These are phyloP conservation scores for Termitomyces sp. DNA, from an alignment of 768 basidiomycete genomes.

Conservation along the genomic window DNA sequence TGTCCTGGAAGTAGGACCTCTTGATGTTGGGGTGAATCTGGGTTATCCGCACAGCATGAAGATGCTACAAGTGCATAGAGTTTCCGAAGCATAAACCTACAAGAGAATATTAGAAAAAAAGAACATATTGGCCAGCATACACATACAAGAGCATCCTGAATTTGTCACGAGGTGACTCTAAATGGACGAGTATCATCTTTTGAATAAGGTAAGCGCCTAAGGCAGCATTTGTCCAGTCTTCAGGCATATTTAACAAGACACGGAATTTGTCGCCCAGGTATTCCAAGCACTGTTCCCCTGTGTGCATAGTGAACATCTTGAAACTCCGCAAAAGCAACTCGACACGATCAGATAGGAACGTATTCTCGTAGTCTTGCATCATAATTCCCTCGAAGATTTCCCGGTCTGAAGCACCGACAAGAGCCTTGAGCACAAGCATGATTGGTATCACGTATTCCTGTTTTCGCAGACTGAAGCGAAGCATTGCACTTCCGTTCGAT, in stretches of 20 bases:
- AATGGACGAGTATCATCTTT: slow-evolving; percentile 86
- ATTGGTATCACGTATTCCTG: slow-evolving; percentile 98
- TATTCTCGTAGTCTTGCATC: slow-evolving; percentile 96
- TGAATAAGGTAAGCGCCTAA: slow-evolving; percentile 80
- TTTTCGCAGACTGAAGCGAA: slow-evolving; percentile 95
- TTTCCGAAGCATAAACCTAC: slow-evolving; percentile 95
- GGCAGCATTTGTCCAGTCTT: slow-evolving; percentile 84
- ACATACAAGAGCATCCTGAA: slow-evolving; percentile 90
- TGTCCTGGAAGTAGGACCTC: slow-evolving; percentile 92
- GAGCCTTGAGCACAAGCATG: slow-evolving; percentile 92
- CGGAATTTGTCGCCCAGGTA: slow-evolving; percentile 97
- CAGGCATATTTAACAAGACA: slow-evolving; percentile 83
- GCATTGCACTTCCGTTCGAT: slow-evolving; percentile 92
- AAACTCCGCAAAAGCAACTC: slow-evolving; percentile 92
- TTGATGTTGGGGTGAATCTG: slow-evolving; percentile 98
- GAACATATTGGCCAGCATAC: not conserved
- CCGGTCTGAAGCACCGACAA: slow-evolving; percentile 86
- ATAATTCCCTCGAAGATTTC: slow-evolving; percentile 96
- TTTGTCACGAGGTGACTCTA: slow-evolving; percentile 85
- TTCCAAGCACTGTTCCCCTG: slow-evolving; percentile 86
- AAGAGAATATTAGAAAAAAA: slow-evolving; percentile 1
- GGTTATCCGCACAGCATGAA: slow-evolving; percentile 89
- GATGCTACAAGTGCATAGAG: slow-evolving; percentile 88
- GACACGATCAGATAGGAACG: slow-evolving; percentile 95
- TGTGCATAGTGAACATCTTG: slow-evolving; percentile 86